phyloP scores from a whole-genome alignment of 2,329 filamentous ascomycete genomes.

The Venturiaceae sp. region DNA sequence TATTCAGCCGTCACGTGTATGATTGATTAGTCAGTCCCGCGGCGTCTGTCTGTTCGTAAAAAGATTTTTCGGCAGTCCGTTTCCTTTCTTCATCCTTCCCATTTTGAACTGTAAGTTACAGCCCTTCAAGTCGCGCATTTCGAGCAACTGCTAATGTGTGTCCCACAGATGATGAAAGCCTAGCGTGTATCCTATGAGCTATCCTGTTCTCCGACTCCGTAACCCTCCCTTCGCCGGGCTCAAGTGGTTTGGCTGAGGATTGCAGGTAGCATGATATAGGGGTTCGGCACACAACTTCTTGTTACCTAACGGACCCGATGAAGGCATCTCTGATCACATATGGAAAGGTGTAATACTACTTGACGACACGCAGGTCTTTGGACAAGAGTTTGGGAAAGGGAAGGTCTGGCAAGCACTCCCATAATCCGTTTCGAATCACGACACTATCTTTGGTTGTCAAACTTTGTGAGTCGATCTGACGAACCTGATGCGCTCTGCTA shows the following conservation, averaged over 20 bases:
- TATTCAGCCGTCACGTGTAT: neutral
- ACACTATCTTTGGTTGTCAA: too few species aligned
- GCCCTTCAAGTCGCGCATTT: slow-evolving; percentile 7
- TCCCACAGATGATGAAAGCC: slow-evolving; percentile 94
- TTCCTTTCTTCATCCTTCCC: slow-evolving; percentile 65
- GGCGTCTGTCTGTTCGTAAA: too few species aligned
- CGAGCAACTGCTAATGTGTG: slow-evolving; percentile 9
- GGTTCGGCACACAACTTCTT: slow-evolving; percentile 98
- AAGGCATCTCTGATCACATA: slow-evolving; percentile 85
- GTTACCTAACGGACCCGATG: slow-evolving; percentile 95
- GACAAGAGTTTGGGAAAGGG: neutral
- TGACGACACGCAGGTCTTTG: neutral
- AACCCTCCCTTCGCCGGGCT: slow-evolving; percentile 85
- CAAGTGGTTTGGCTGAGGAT: slow-evolving; percentile 65
- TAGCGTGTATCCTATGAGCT: slow-evolving; percentile 92
- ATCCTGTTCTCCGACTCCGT: slow-evolving; percentile 50
- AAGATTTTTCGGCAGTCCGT: too few species aligned
- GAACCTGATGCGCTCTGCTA: too few species aligned
- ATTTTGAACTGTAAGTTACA: slow-evolving; percentile 4
- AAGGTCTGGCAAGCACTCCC: too few species aligned
- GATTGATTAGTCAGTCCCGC: too few species aligned
- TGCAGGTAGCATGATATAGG: slow-evolving; percentile 82
- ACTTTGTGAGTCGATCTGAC: too few species aligned
- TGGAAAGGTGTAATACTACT: slow-evolving; percentile 47
- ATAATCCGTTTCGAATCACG: too few species aligned